These are phyloP conservation scores for Daedaleopsis sinensis DNA, from an alignment of 768 basidiomycete species.

Conservation along the genomic window DNA sequence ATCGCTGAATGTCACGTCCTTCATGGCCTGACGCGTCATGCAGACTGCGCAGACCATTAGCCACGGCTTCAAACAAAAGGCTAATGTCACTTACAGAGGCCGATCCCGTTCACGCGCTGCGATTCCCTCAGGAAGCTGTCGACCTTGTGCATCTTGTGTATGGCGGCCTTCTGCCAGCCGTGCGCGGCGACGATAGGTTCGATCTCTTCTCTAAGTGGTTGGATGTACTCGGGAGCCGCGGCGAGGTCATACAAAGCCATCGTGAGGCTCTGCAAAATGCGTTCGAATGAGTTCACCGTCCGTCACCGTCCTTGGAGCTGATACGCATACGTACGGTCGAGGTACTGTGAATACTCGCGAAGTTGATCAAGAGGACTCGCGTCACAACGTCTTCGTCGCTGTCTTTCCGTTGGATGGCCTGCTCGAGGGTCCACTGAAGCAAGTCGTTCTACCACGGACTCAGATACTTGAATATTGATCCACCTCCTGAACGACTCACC, in stretches of 20 bases:
- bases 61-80: slow-evolving; percentile 2
- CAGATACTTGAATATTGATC: no score
- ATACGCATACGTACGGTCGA: slow-evolving; percentile 20
- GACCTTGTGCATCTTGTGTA: slow-evolving; percentile 34
- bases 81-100: slow-evolving; percentile 11
- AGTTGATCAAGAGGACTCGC: slow-evolving; percentile 25
- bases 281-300: background rate
- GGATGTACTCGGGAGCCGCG: slow-evolving; percentile 27
- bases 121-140: slow-evolving; percentile 41
- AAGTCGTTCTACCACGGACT: slow-evolving; percentile 21
- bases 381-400: background rate
- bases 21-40: slow-evolving; percentile 36
- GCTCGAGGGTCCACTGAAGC: background rate
- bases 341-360: slow-evolving; percentile 37
- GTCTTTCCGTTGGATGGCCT: background rate
- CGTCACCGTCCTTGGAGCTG: background rate
- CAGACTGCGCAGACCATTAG: slow-evolving; percentile 7
- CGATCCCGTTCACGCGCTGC: slow-evolving; percentile 29
- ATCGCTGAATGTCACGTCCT: slow-evolving; percentile 47
- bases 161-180: slow-evolving; percentile 37
- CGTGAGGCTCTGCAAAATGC: slow-evolving; percentile 28
- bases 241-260: slow-evolving; percentile 36
- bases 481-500: slow-evolving; percentile 14
- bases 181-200: slow-evolving; percentile 28
- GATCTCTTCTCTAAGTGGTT: slow-evolving; percentile 36